Conservation (phyloP, 2,329 filamentous ascomycete genomes). For the Arachnomyces sp. region DNA sequence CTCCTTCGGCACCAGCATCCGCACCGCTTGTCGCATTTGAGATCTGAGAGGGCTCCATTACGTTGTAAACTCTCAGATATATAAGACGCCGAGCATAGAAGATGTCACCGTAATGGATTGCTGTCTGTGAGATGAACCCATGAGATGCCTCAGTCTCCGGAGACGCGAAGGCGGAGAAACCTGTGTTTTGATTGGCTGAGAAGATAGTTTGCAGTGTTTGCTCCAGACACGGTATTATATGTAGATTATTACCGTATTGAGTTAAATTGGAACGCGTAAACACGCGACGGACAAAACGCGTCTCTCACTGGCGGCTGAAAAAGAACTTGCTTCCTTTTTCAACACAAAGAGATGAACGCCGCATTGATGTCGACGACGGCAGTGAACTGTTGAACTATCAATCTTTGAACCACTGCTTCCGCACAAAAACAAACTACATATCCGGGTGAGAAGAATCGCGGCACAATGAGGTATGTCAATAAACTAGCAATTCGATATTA, state of each 20-base stretch:
- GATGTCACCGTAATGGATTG: too few species aligned
- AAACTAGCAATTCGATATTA: constrained; percentile 1
- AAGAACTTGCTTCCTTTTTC: too few species aligned
- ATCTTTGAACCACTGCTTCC: too few species aligned
- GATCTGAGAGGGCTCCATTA: too few species aligned
- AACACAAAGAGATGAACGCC: not conserved
- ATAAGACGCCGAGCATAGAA: too few species aligned
- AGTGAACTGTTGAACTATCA: not conserved
- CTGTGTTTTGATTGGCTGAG: constrained; percentile 1
- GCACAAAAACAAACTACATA: not conserved
- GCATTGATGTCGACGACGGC: not conserved
- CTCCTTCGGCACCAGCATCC: constrained; percentile 5
- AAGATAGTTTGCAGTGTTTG: constrained; percentile 22
- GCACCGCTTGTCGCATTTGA: not conserved
- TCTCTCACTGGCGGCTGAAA: too few species aligned
- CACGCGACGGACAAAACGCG: too few species aligned
- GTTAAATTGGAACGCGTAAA: constrained; percentile 26
- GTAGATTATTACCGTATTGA: constrained; percentile 17
- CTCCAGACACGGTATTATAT: constrained; percentile 5
- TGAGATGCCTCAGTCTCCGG: not conserved
- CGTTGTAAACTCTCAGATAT: too few species aligned
- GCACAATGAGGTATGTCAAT: constrained; percentile 24
- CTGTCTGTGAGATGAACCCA: too few species aligned
- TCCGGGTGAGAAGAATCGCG: not conserved
- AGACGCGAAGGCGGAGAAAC: constrained; percentile 7